A percentile compares a stretch with the other conserved stretches of the same genome.
Conservation (phyloP, 2,329 filamentous ascomycete genomes). For the Ophiostoma piceae region DNA sequence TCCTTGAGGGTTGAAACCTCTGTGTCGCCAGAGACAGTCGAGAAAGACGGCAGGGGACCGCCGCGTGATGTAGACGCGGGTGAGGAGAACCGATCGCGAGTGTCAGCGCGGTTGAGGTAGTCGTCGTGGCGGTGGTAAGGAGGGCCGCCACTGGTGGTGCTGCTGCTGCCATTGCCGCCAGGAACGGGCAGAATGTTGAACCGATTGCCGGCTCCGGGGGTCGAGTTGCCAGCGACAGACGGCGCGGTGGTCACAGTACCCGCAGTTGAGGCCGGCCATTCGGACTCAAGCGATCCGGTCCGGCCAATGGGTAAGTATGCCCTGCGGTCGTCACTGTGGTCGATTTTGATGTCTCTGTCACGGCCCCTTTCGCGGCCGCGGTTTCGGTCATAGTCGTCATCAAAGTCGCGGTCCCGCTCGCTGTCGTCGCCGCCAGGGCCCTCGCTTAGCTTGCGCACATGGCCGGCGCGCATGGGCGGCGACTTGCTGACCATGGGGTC, state of each 20-base stretch:
- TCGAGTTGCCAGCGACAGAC: constrained; percentile 45
- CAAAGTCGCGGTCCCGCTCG: constrained; percentile 16
- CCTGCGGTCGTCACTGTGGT: constrained; percentile 8
- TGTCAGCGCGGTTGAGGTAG: constrained; percentile 13
- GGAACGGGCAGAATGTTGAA: constrained; percentile 14
- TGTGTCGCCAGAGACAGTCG: constrained; percentile 21
- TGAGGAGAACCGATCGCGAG: constrained; percentile 16
- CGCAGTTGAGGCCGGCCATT: constrained; percentile 23
- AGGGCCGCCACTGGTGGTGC: not conserved
- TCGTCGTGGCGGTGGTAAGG: constrained; percentile 20
- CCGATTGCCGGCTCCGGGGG: constrained; percentile 21
- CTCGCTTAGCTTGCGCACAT: constrained; percentile 21
- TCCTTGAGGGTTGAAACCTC: constrained; percentile 39
- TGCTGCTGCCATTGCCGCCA: constrained; percentile 3
- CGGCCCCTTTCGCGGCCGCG: not conserved
- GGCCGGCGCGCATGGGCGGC: constrained; percentile 19
- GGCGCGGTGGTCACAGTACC: constrained; percentile 44
- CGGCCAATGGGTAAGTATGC: constrained; percentile 7
- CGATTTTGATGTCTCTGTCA: not conserved
- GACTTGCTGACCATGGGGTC: constrained; percentile 25
- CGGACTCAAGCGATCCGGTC: constrained; percentile 20
- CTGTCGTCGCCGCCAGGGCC: constrained; percentile 18
- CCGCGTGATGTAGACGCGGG: constrained; percentile 15
- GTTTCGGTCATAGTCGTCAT: constrained; percentile 1
- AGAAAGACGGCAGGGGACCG: constrained; percentile 19